These are phyloP conservation scores for Jasminum sambac DNA, from an alignment of 257 asterid species.

Conservation along the genomic window DNA sequence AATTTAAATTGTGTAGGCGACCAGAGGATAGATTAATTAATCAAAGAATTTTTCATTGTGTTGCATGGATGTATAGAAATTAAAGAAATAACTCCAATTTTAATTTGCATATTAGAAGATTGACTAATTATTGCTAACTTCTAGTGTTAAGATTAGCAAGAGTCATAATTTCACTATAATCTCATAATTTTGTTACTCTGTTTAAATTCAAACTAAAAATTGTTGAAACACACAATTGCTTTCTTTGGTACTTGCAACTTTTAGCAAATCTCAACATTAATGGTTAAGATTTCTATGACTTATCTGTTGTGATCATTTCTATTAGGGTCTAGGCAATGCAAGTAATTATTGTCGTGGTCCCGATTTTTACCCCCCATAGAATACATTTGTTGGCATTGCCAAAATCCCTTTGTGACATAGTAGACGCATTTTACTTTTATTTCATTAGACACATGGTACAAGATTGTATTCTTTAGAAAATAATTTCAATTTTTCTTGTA, in stretches of 20 bases:
- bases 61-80: neutral
- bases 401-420: neutral
- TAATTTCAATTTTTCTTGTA: neutral
- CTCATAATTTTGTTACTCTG: neutral
- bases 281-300: neutral
- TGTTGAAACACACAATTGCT: neutral
- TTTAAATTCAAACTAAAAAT: neutral
- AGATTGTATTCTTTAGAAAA: neutral
- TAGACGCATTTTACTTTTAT: slow-evolving; percentile 2
- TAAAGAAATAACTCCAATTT: neutral
- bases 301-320: neutral
- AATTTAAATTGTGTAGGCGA: neutral
- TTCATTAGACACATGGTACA: neutral
- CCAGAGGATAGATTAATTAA: neutral
- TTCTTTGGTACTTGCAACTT: neutral
- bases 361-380: neutral
- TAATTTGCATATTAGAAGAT: neutral
- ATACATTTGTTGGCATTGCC: neutral
- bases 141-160: too few species aligned
- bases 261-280: neutral
- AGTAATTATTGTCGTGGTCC: neutral
- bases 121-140: neutral
- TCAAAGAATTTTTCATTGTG: neutral
- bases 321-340: neutral
- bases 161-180: too few species aligned